phyloP scores from a whole-genome alignment of 352 stramenopile species.

The Globisporangium perplexum region DNA sequence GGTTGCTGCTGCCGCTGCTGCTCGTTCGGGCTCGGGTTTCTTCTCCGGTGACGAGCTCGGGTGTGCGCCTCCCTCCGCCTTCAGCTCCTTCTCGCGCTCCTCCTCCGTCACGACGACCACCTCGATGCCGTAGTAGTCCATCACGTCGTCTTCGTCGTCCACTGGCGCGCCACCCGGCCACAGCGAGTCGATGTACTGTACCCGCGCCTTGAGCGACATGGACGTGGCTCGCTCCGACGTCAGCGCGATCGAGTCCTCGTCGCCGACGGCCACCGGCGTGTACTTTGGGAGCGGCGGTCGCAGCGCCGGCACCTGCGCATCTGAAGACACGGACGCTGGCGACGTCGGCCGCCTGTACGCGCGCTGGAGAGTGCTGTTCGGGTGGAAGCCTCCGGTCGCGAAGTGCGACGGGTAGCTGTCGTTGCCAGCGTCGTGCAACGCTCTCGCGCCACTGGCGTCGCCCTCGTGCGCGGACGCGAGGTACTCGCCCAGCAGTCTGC shows the following conservation, averaged over 20 bases:
- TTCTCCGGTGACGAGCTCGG: slow-evolving; percentile 9
- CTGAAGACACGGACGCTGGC: slow-evolving; percentile 9
- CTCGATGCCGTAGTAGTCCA: slow-evolving; percentile 75
- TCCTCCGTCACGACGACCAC: slow-evolving; percentile 69
- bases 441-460: not conserved
- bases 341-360: slow-evolving; percentile 16
- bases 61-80: not conserved
- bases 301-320: slow-evolving; percentile 4
- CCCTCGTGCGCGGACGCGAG: slow-evolving; percentile 17
- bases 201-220: slow-evolving; percentile 49
- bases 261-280: slow-evolving; percentile 31
- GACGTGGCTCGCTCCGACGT: slow-evolving; percentile 31
- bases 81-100: slow-evolving; percentile 17
- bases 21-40: slow-evolving; percentile 1
- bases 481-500: slow-evolving; percentile 57
- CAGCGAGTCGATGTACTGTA: slow-evolving; percentile 62
- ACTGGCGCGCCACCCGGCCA: slow-evolving; percentile 60
- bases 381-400: not conserved
- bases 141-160: slow-evolving; percentile 62
- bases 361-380: not conserved
- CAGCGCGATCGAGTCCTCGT: slow-evolving; percentile 33
- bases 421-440: not conserved
- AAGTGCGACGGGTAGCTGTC: not conserved
- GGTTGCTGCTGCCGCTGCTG: slow-evolving; percentile 1
- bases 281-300: slow-evolving; percentile 42